Evolutionary conservation across 78 protist species (phyloP).

Genomic region (Chrysochromulina parva): DNA sequence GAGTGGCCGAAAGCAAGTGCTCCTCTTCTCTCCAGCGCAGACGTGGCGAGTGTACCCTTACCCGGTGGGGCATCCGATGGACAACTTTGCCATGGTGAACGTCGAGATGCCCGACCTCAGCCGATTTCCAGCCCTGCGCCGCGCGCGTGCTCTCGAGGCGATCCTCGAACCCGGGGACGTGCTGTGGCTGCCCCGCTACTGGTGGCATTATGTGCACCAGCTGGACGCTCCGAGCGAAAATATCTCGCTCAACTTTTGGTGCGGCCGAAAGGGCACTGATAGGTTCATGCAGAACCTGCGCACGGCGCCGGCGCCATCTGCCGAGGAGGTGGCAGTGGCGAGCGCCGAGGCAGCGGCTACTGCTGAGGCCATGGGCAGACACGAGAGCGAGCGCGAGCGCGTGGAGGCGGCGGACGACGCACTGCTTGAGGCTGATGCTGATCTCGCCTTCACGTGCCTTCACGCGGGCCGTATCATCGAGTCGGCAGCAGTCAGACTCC

Average conservation of each 20-base stretch:
- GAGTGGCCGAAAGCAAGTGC: neutral
- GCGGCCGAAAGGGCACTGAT: neutral
- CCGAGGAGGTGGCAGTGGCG: neutral
- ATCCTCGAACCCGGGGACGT: neutral
- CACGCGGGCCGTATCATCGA: neutral
- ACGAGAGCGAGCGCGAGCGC: neutral
- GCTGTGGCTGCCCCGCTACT: neutral
- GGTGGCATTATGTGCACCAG: neutral
- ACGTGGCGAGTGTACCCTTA: neutral
- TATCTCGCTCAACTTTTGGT: conserved; percentile 6
- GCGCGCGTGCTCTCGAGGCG: neutral
- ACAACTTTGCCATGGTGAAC: neutral
- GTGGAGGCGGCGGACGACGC: neutral
- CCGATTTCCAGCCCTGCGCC: neutral
- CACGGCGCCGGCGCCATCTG: neutral
- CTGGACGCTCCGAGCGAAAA: neutral
- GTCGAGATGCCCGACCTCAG: neutral
- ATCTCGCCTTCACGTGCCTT: neutral
- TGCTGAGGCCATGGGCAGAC: no score
- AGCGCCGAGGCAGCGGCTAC: no score
- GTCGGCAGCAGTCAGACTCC: neutral
- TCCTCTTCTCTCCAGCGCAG: neutral
- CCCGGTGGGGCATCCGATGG: neutral
- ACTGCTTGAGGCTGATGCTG: neutral
- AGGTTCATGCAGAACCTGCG: neutral